Conservation (phyloP, 345 rosid species). For the Microthlaspi erraticum region DNA sequence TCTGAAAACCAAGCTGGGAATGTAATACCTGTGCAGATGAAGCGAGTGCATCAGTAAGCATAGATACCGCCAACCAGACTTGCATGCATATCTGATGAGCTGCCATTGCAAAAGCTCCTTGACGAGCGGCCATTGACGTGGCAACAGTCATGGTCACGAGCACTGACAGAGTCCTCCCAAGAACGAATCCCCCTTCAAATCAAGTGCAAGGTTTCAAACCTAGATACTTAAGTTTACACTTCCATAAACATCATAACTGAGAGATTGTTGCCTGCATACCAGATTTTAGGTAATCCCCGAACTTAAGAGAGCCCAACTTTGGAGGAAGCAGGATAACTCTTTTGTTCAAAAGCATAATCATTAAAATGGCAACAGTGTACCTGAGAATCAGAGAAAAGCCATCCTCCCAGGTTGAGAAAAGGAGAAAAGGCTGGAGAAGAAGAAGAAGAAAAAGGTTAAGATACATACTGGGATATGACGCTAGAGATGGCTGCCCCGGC, state of each 20-base stretch:
- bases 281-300: slow-evolving; percentile 88
- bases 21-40: slow-evolving; percentile 82
- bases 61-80: slow-evolving; percentile 97
- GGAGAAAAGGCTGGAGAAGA: slow-evolving; percentile 15
- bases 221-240: too few relatives aligned
- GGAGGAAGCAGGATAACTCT: slow-evolving; percentile 84
- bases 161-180: slow-evolving; percentile 91
- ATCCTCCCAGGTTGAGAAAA: slow-evolving; percentile 11
- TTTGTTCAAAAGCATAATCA: slow-evolving; percentile 72
- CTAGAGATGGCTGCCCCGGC: slow-evolving; percentile 92
- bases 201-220: too few relatives aligned
- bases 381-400: slow-evolving; percentile 47
- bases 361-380: slow-evolving; percentile 68
- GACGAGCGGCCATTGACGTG: slow-evolving; percentile 96
- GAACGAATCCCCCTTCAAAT: slow-evolving; percentile 81
- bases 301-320: slow-evolving; percentile 72
- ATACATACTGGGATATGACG: slow-evolving; percentile 84
- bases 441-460: slow-evolving; percentile 31
- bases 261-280: slow-evolving; percentile 51
- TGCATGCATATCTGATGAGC: slow-evolving; percentile 99
- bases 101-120: slow-evolving; percentile 89
- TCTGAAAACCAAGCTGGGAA: slow-evolving; percentile 27
- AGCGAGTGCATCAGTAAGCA: slow-evolving; percentile 91
- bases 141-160: slow-evolving; percentile 80
- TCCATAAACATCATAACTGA: slow-evolving; percentile 10